Evolutionary conservation across 176 grass and related monocot genomes (phyloP), one percentile per base, ranked within the genome.

Genomic region (Miscanthus lutarioriparius): DNA sequence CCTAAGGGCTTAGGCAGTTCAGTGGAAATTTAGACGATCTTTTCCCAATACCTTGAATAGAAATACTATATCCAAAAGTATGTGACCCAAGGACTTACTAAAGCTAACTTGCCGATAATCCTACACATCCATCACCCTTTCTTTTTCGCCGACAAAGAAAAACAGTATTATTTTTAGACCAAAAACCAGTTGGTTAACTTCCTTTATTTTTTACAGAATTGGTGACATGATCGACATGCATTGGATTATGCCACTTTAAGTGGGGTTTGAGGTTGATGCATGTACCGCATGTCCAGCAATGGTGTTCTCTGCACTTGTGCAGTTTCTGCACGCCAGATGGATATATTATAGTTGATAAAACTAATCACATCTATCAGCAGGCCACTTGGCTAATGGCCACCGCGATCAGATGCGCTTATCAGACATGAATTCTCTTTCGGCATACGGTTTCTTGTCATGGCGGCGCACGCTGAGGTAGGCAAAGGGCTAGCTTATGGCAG

Each of bases 321-420:
- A 8, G 10, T 63, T 74, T 67, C 2, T 71, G 30, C 65, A 45
- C 2, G 8, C 66, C 36, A 38, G 66, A 74, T 83, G 79, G 67
- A 40, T 67, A n/a, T n/a, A n/a, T n/a, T n/a, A n/a, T n/a, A 33
- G 59, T 26, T 61, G 74, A 74, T 67, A 68, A 86, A 82, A 77
- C 78, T 13, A 86, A 73, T 16, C 3, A 27, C 67, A 79, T 30
- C 49, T 38, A 70, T 30, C 33, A 70, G 32, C 56, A 58, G 65
- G 17, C 84, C 79, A 82, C 74, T 83, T 67, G 35, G 41, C 44
- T 86, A 90, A 83, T 90, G 88, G 84, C 79, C 83, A 90, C 36
- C 13, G 38, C 38, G 76, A 75, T 69, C 37, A 4, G 28, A 82
- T 23, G 49, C 78, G 53, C 83, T 65, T 64, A 51, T 85, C 27